Conservation (phyloP, 2,329 filamentous ascomycete species). For the Pseudocercospora fijiensis region DNA sequence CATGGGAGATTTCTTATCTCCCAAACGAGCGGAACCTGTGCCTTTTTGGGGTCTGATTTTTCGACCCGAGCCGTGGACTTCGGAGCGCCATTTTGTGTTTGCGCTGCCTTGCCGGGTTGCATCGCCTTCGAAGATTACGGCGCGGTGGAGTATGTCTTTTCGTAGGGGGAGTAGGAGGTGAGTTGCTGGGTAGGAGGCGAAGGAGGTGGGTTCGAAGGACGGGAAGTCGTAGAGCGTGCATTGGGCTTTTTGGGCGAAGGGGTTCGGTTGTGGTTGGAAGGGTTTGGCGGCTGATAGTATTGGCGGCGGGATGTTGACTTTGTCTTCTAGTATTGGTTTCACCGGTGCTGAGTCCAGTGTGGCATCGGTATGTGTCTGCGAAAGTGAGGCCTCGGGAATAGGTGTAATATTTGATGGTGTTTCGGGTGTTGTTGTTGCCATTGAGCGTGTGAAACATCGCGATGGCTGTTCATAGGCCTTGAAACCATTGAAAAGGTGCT, state of each 20-base stretch:
- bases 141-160: constrained; percentile 87
- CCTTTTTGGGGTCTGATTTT: constrained; percentile 91
- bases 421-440: constrained; percentile 55
- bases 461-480: constrained; percentile 22
- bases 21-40: constrained; percentile 72
- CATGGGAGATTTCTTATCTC: constrained; percentile 78
- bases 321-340: constrained; percentile 25
- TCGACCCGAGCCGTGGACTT: constrained; percentile 77
- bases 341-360: constrained; percentile 36
- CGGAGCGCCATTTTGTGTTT: constrained; percentile 73
- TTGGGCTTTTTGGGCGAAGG: constrained; percentile 63
- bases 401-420: constrained; percentile 36
- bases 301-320: constrained; percentile 22
- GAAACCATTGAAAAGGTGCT: constrained; percentile 36
- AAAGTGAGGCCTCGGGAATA: constrained; percentile 32
- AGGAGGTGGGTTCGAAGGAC: constrained; percentile 74
- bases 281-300: constrained; percentile 21
- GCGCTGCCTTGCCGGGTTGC: constrained; percentile 83
- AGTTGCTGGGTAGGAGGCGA: constrained; percentile 74
- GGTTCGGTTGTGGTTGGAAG: constrained; percentile 31
- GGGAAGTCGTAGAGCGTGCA: constrained; percentile 91
- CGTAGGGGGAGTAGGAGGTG: constrained; percentile 86
- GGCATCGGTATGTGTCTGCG: constrained; percentile 40
- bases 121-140: constrained; percentile 90
- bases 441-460: constrained; percentile 51